Evolutionary conservation across 306 rosid species (phyloP).

Genomic region (Castanea sativa): DNA sequence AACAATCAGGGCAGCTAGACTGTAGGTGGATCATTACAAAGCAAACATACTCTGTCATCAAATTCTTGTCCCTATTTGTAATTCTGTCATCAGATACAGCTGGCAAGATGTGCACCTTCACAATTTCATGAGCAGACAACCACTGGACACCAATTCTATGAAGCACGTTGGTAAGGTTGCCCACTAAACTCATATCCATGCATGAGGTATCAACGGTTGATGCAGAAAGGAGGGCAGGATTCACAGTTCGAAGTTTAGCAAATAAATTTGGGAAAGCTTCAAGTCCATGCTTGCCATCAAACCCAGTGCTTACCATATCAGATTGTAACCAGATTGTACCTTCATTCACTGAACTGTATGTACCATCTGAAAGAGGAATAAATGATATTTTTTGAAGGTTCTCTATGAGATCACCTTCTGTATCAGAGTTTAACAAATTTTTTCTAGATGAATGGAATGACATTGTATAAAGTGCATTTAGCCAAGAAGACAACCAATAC

Average conservation of each 20-base stretch:
- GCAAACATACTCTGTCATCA: constrained; percentile 83
- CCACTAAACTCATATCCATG: constrained; percentile 33
- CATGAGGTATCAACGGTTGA: constrained; percentile 42
- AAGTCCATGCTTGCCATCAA: constrained; percentile 50
- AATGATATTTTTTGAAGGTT: constrained; percentile 52
- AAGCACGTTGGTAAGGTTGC: constrained; percentile 60
- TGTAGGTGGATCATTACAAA: constrained; percentile 76
- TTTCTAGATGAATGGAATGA: constrained; percentile 45
- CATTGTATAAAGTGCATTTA: constrained; percentile 48
- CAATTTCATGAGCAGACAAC: constrained; percentile 86
- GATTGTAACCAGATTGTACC: constrained; percentile 86
- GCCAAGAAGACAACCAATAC: constrained; percentile 75
- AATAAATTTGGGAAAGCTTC: constrained; percentile 69
- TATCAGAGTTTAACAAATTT: constrained; percentile 34
- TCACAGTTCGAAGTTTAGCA: constrained; percentile 68
- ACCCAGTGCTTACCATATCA: constrained; percentile 43
- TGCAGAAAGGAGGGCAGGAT: constrained; percentile 60
- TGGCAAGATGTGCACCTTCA: constrained; percentile 79
- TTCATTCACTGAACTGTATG: constrained; percentile 61
- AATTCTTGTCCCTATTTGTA: constrained; percentile 32
- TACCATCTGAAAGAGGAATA: constrained; percentile 92
- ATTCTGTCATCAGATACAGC: constrained; percentile 47
- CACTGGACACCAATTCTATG: constrained; percentile 72
- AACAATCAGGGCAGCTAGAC: constrained; percentile 73
- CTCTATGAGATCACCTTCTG: constrained; percentile 40